Evolutionary conservation across 202 grass and related monocot species (phyloP).

Genomic region (Digitaria exilis): DNA sequence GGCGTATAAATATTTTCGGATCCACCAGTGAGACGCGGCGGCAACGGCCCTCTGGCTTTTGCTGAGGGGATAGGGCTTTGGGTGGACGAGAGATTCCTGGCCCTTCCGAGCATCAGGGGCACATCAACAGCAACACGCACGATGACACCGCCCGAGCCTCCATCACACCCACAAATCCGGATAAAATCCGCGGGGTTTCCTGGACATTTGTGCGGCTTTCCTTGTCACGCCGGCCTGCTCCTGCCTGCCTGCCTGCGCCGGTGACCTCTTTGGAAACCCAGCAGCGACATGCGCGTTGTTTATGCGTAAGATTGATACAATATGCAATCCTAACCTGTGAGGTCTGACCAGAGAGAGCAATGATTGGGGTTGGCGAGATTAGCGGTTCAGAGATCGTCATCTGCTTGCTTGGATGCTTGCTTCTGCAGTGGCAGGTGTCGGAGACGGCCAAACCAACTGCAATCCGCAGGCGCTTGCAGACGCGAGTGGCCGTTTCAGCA

Average conservation of each 20-base stretch:
- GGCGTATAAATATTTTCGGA: constrained; percentile 36
- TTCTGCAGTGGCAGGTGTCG: background rate
- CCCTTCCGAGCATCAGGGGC: constrained; percentile 34
- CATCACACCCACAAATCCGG: background rate
- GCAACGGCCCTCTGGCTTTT: constrained; percentile 48
- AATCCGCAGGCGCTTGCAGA: background rate
- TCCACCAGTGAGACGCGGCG: constrained; percentile 28
- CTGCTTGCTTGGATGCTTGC: background rate
- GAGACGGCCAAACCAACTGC: too few species aligned
- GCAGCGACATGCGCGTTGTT: constrained; percentile 3
- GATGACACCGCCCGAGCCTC: background rate
- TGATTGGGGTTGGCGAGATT: background rate
- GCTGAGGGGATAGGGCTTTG: constrained; percentile 75
- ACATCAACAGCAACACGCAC: background rate
- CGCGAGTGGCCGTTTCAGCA: background rate
- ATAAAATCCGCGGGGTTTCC: constrained; percentile 25
- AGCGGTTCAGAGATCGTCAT: background rate
- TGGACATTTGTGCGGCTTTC: constrained; percentile 11
- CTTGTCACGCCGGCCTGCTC: constrained; percentile 21
- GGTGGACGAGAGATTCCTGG: constrained; percentile 68
- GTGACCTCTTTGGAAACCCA: background rate
- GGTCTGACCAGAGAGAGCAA: background rate
- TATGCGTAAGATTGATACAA: background rate
- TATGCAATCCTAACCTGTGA: too few species aligned
- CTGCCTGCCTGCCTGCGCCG: too few species aligned